These are phyloP conservation scores for Chaetomium tenue DNA, from an alignment of 495 filamentous ascomycete species.

Conservation along the genomic window DNA sequence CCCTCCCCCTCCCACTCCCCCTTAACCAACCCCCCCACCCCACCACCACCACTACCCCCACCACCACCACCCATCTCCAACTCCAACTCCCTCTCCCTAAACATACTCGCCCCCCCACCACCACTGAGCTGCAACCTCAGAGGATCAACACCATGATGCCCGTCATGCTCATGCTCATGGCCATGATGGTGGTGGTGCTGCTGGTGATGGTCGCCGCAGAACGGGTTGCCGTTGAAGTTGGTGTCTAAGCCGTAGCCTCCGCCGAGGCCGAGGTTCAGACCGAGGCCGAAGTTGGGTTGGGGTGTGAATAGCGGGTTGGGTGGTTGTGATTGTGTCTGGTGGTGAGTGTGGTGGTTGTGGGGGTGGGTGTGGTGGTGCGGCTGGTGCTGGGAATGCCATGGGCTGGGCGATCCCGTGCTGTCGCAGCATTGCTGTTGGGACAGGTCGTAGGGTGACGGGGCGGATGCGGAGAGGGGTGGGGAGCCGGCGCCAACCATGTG, in stretches of 20 bases:
- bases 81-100: constrained; percentile 16
- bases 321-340: constrained; percentile 11
- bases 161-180: constrained; percentile 27
- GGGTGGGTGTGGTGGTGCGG: constrained; percentile 14
- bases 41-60: not conserved
- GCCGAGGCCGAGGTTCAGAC: not conserved
- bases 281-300: not conserved
- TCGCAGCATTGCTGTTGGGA: constrained; percentile 1
- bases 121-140: constrained; percentile 1
- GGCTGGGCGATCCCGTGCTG: not conserved
- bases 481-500: constrained; percentile 29
- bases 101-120: not conserved
- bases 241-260: constrained; percentile 8
- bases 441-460: constrained; percentile 14
- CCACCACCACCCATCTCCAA: not conserved
- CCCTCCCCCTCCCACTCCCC: constrained; percentile 36
- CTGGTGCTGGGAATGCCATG: constrained; percentile 10
- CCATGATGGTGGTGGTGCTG: constrained; percentile 30
- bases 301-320: not conserved
- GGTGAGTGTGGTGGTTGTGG: constrained; percentile 12
- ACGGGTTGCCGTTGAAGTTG: not conserved
- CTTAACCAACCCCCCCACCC: constrained; percentile 28
- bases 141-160: constrained; percentile 21
- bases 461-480: constrained; percentile 3
- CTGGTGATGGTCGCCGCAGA: constrained; percentile 23